phyloP scores from a whole-genome alignment of 2,329 filamentous ascomycete species.

The Penicillium sp. region DNA sequence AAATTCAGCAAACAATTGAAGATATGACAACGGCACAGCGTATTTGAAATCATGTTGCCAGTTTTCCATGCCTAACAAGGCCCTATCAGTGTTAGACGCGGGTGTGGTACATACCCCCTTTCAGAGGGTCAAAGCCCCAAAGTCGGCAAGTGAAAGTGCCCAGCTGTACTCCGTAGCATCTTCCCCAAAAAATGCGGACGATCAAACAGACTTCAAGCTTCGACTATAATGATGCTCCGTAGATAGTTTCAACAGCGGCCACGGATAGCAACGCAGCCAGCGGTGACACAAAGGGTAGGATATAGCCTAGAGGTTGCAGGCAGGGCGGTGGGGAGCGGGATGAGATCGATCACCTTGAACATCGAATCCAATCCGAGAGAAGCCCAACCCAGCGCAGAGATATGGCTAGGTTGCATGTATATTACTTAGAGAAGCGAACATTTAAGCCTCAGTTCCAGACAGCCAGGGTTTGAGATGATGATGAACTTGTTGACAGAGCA shows the following conservation, averaged over 20 bases:
- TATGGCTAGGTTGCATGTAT: neutral
- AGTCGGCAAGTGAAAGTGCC: neutral
- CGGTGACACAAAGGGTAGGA: slow-evolving; percentile 4
- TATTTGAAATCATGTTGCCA: neutral
- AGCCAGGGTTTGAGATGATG: neutral
- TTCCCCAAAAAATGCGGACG: neutral
- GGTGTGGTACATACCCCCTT: slow-evolving; percentile 5
- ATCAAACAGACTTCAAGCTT: neutral
- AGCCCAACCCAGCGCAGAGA: neutral
- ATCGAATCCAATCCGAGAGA: slow-evolving; percentile 5
- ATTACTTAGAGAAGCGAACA: neutral
- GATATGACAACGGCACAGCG: neutral
- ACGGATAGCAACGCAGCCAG: neutral
- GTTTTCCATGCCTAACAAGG: slow-evolving; percentile 3
- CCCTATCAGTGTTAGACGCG: neutral
- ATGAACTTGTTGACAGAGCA: slow-evolving; percentile 8
- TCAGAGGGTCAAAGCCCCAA: neutral
- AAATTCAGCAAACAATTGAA: neutral
- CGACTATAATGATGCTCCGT: neutral
- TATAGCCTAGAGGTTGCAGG: neutral
- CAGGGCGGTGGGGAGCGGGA: slow-evolving; percentile 12
- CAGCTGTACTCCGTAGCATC: neutral
- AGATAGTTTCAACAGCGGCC: neutral
- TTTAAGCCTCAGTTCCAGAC: neutral
- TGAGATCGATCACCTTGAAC: slow-evolving; percentile 11